Evolutionary conservation across 805 yeast species (phyloP), one percentile per base, ranked within the genome.

Genomic region (Metschnikowia gruessii): DNA sequence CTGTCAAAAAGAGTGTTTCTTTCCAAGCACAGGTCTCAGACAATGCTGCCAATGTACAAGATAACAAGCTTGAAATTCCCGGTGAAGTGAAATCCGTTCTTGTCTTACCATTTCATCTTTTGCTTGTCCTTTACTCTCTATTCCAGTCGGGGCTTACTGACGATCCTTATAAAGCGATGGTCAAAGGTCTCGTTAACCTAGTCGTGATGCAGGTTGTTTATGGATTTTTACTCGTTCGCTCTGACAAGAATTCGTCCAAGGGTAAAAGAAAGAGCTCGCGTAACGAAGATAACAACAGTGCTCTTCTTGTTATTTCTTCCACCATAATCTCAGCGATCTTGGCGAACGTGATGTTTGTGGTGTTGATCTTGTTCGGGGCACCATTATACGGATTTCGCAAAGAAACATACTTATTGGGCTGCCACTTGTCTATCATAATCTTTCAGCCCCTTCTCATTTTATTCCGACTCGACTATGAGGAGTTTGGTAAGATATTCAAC

Each of bases 341-440:
- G n/a, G 57, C 79, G 6, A 32, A 67, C 1, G 76, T 74, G 2
- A 45, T 71, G n/a, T 73, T 70, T 49, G 46, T 64, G 8, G 48
- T 62, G 1, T 61, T 85, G 38, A 70, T 89, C 1, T 56, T 89
- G 11, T 80, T 87, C 59, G 97, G 97, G 7, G 95, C 96, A 0
- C 96, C 97, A 12, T 69, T 85, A 36, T 66, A 79, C 1, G 69
- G 79, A 1, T 71, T 74, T 30, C 48, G 76, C 28, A 53, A 49
- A 8, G 84, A 81, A 57, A 87, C 95, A 0, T 72, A 75, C 52
- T 59, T 83, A 3, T 65, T 87, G 40, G 70, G 94, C 0, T 64
- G 74, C 7, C 94, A 87, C 60, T 61, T 85, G 18, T 70, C 90
- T 3, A 55, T 80, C 24, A 61, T 90, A 34, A 65, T 81, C 0